phyloP scores from a whole-genome alignment of 2,329 filamentous ascomycete genomes.

The Blastomyces parvus region DNA sequence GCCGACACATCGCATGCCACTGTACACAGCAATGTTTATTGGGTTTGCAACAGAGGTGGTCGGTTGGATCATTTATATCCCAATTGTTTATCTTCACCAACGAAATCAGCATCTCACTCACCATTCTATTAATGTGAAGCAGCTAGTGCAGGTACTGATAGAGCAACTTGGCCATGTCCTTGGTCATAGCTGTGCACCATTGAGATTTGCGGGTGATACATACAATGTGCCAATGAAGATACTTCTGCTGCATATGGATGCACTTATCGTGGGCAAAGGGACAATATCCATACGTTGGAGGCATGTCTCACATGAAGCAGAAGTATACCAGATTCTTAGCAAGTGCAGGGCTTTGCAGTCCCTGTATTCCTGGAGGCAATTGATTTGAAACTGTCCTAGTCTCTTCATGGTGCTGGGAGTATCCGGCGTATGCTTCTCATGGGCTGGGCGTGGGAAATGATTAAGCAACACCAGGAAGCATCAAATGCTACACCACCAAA shows the following conservation, averaged over 20 bases:
- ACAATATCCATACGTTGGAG: slow-evolving; percentile 22
- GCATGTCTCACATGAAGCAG: slow-evolving; percentile 20
- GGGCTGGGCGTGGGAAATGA: slow-evolving; percentile 19
- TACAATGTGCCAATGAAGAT: slow-evolving; percentile 25
- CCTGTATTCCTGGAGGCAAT: slow-evolving; percentile 23
- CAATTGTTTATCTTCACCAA: slow-evolving; percentile 20
- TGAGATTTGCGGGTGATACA: slow-evolving; percentile 21
- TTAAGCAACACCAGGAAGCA: slow-evolving; percentile 7
- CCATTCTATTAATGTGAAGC: slow-evolving; percentile 16
- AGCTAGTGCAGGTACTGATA: slow-evolving; percentile 19
- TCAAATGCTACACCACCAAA: slow-evolving; percentile 1
- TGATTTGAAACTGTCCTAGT: slow-evolving; percentile 22
- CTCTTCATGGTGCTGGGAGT: slow-evolving; percentile 21
- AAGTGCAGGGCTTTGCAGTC: slow-evolving; percentile 21
- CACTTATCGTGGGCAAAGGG: too few species aligned
- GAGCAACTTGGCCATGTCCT: slow-evolving; percentile 23
- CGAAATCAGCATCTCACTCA: slow-evolving; percentile 10
- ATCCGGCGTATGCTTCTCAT: slow-evolving; percentile 27
- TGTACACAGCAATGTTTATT: slow-evolving; percentile 19
- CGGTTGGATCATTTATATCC: slow-evolving; percentile 20
- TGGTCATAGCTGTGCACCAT: slow-evolving; percentile 22
- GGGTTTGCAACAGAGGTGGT: slow-evolving; percentile 1
- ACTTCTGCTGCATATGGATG: slow-evolving; percentile 18
- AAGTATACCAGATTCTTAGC: slow-evolving; percentile 21
- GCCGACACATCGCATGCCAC: slow-evolving; percentile 17